These are phyloP conservation scores for Populus euphratica DNA, from an alignment of 345 rosid genomes.

Conservation along the genomic window DNA sequence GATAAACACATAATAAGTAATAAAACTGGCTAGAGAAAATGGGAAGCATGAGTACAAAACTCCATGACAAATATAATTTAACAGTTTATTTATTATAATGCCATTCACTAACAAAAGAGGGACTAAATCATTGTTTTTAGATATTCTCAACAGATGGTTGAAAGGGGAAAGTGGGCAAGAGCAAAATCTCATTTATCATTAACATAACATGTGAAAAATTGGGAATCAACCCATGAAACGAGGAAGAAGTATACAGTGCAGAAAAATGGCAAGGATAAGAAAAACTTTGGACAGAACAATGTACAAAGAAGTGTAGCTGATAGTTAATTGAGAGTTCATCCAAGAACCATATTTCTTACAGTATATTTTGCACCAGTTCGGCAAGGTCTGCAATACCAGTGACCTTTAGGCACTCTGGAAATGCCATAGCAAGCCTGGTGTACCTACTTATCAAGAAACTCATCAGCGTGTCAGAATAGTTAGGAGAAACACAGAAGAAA, in stretches of 20 bases:
- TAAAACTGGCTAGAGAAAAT: not conserved
- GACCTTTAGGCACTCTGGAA: constrained; percentile 39
- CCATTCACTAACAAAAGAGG: not conserved
- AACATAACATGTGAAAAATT: too few species aligned
- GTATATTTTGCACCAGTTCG: constrained; percentile 32
- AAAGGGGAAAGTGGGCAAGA: too few species aligned
- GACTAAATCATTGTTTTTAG: not conserved
- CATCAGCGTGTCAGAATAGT: constrained; percentile 3
- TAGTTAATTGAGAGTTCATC: too few species aligned
- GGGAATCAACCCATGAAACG: too few species aligned
- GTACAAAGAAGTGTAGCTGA: not conserved
- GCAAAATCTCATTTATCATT: too few species aligned
- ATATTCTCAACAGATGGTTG: too few species aligned
- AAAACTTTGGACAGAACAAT: not conserved
- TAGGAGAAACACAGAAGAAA: not conserved
- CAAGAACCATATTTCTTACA: constrained; percentile 24
- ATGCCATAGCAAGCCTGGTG: constrained; percentile 60
- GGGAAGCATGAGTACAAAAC: not conserved
- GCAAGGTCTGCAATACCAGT: constrained; percentile 54
- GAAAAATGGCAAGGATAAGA: not conserved
- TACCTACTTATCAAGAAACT: constrained; percentile 27
- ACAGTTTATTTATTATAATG: not conserved
- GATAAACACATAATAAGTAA: not conserved
- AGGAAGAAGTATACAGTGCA: too few species aligned
- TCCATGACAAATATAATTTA: not conserved